These are phyloP conservation scores for Stevia rebaudiana DNA, from an alignment of 140 eudicot species.

Conservation along the genomic window DNA sequence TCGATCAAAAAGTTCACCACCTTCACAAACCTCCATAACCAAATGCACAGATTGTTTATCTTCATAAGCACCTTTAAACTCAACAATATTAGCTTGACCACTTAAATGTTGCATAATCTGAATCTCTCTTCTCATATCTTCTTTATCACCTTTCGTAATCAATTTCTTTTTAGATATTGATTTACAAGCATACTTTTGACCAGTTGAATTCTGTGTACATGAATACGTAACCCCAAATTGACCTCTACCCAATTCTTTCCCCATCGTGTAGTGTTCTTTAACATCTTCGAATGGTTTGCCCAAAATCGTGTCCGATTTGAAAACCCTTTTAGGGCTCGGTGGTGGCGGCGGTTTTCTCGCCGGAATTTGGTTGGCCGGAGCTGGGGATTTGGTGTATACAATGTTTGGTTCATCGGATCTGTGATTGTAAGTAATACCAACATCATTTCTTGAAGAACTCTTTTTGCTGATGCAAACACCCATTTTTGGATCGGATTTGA, in stretches of 20 bases:
- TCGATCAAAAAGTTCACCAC: constrained; percentile 66
- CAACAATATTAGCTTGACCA: constrained; percentile 61
- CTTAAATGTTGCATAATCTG: constrained; percentile 74
- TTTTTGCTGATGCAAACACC: constrained; percentile 58
- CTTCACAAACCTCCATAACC: constrained; percentile 72
- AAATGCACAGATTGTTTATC: constrained; percentile 51
- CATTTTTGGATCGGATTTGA: constrained; percentile 29
- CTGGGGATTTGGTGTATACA: constrained; percentile 54
- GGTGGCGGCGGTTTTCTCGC: constrained; percentile 36
- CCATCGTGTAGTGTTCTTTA: constrained; percentile 42
- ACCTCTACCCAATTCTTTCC: constrained; percentile 59
- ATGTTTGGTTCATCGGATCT: constrained; percentile 39
- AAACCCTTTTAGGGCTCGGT: constrained; percentile 37
- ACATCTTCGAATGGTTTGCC: constrained; percentile 60
- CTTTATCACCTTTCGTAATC: constrained; percentile 55
- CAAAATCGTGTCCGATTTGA: constrained; percentile 54
- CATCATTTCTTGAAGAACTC: constrained; percentile 19
- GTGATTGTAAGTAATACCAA: constrained; percentile 20
- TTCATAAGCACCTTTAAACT: constrained; percentile 59
- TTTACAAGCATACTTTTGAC: constrained; percentile 48
- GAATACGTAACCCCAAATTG: constrained; percentile 62
- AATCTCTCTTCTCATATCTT: constrained; percentile 66
- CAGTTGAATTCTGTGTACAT: constrained; percentile 38
- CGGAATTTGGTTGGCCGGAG: constrained; percentile 44
- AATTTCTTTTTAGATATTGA: constrained; percentile 61